Evolutionary conservation across 345 rosid genomes (phyloP).

Genomic region (Cardamine occulta): DNA sequence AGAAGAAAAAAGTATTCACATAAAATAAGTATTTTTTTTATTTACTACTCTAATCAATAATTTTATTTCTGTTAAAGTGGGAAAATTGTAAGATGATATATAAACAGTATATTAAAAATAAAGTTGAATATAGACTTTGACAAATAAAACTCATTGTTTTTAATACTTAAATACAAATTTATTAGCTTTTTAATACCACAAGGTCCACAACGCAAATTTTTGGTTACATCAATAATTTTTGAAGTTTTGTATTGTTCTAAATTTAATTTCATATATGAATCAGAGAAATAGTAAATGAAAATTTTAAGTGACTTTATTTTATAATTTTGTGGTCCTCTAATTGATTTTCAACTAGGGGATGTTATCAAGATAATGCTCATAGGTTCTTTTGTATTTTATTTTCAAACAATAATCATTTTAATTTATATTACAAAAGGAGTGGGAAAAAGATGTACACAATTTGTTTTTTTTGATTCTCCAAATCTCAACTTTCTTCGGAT

Average conservation of each 20-base stretch:
- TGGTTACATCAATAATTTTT: background rate
- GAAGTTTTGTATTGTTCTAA: background rate
- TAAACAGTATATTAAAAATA: background rate
- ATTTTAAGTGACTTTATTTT: background rate
- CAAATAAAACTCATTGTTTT: background rate
- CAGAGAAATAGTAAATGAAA: background rate
- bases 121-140: background rate
- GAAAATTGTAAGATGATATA: background rate
- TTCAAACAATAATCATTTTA: background rate
- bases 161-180: background rate
- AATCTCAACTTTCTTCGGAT: constrained; percentile 41
- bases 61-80: background rate
- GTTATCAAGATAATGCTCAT: constrained; percentile 35
- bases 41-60: background rate
- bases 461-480: constrained; percentile 38
- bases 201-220: background rate
- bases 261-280: background rate
- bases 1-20: background rate
- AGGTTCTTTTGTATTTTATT: background rate
- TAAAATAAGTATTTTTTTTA: background rate
- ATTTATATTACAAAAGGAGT: constrained; percentile 22
- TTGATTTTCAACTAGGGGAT: constrained; percentile 16
- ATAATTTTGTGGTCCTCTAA: constrained; percentile 34
- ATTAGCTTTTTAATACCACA: background rate
- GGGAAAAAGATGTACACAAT: constrained; percentile 28